These are phyloP conservation scores for Talaromyces sp. DNA, from an alignment of 2,329 filamentous ascomycete species.

Conservation along the genomic window DNA sequence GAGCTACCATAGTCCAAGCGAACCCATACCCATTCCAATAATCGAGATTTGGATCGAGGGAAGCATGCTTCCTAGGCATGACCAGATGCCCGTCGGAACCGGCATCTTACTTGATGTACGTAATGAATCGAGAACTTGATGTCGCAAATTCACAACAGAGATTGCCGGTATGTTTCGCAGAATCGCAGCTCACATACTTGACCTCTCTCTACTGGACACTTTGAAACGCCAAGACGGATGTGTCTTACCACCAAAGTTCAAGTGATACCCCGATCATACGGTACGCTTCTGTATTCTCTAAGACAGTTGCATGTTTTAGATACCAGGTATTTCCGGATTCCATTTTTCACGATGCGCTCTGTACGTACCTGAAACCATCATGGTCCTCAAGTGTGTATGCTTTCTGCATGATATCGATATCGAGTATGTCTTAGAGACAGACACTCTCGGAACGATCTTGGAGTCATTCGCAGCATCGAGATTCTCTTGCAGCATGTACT, in stretches of 20 bases:
- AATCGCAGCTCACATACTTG: no score
- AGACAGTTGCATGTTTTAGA: not conserved
- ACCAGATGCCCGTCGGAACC: not conserved
- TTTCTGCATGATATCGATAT: not conserved
- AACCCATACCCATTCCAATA: no score
- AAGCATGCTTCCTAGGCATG: not conserved
- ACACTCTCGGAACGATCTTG: not conserved
- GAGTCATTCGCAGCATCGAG: not conserved
- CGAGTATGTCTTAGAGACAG: not conserved
- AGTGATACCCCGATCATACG: no score
- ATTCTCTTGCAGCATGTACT: not conserved
- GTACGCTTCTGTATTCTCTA: not conserved
- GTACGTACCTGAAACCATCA: not conserved
- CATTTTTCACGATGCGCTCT: not conserved
- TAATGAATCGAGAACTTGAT: not conserved
- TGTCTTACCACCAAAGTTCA: not conserved
- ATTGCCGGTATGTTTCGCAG: not conserved
- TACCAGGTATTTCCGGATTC: not conserved
- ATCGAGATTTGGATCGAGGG: not conserved
- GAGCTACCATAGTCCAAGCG: not conserved
- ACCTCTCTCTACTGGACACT: no score
- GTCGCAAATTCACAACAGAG: not conserved
- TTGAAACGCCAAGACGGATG: slow-evolving; percentile 10
- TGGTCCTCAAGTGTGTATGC: not conserved
- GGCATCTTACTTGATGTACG: not conserved